Evolutionary conservation across 2,329 filamentous ascomycete species (phyloP).

Genomic region (Aureobasidium lini): DNA sequence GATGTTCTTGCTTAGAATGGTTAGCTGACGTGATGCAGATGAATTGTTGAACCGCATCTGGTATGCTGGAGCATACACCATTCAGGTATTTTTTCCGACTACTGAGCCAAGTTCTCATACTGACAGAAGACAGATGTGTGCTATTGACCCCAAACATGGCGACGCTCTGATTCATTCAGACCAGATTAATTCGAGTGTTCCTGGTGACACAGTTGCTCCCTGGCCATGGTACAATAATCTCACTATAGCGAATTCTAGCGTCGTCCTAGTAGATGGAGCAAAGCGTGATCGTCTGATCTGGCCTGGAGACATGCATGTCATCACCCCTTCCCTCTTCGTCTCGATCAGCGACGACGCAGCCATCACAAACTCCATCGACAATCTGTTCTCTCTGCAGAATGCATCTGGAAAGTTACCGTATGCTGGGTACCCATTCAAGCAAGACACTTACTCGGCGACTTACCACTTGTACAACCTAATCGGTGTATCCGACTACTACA

Average conservation of each 20-base stretch:
- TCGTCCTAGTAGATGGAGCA: slow-evolving; percentile 40
- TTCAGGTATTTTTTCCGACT: slow-evolving; percentile 19
- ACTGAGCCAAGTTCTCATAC: not conserved
- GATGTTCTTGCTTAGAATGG: not conserved
- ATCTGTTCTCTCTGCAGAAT: slow-evolving; percentile 31
- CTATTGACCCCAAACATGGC: slow-evolving; percentile 28
- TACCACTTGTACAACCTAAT: slow-evolving; percentile 49
- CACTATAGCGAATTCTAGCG: slow-evolving; percentile 34
- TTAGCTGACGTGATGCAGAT: slow-evolving; percentile 16
- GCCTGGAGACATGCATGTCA: slow-evolving; percentile 55
- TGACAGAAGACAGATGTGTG: slow-evolving; percentile 23
- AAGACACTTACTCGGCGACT: slow-evolving; percentile 36
- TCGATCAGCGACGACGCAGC: slow-evolving; percentile 48
- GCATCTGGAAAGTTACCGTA: slow-evolving; percentile 17
- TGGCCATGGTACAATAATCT: slow-evolving; percentile 36
- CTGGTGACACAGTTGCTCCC: slow-evolving; percentile 22
- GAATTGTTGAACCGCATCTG: slow-evolving; percentile 38
- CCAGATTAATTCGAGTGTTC: slow-evolving; percentile 25
- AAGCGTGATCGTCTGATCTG: slow-evolving; percentile 50
- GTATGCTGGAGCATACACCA: slow-evolving; percentile 31
- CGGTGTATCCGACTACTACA: slow-evolving; percentile 38
- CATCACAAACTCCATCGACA: slow-evolving; percentile 39
- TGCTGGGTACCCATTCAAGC: slow-evolving; percentile 23
- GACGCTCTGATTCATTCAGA: slow-evolving; percentile 30
- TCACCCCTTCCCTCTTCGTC: slow-evolving; percentile 47